Evolutionary conservation across 805 yeast genomes (phyloP).

Genomic region (Myxozyma monticola): DNA sequence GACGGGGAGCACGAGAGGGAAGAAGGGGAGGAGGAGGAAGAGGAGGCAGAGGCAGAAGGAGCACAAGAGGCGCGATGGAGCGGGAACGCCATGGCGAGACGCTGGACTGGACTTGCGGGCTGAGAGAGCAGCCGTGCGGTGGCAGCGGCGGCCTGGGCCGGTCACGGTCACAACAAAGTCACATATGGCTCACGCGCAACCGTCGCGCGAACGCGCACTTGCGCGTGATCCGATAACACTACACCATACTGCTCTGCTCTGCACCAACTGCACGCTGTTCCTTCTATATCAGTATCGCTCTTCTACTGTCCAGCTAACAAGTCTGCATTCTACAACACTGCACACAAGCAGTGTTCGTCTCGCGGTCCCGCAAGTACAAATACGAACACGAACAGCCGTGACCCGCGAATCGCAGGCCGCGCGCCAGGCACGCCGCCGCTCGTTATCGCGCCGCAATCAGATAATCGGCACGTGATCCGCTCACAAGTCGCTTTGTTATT

Average conservation of each 20-base stretch:
- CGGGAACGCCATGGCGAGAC: not conserved
- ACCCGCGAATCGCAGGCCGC: too few relatives aligned
- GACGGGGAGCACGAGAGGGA: not conserved
- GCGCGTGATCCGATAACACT: not conserved
- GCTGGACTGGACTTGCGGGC: not conserved
- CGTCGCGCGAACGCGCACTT: not conserved
- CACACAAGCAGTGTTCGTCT: too few relatives aligned
- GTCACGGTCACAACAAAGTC: not conserved
- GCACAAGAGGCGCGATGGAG: constrained; percentile 5
- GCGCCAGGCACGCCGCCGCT: too few relatives aligned
- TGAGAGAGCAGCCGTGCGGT: not conserved
- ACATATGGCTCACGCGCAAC: not conserved
- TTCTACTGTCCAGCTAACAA: too few relatives aligned
- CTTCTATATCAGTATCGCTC: too few relatives aligned
- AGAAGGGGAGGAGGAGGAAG: not conserved
- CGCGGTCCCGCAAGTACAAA: too few relatives aligned
- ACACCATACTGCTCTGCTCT: not conserved
- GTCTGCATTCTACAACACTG: too few relatives aligned
- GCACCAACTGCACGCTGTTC: not conserved
- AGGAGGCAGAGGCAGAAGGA: too few relatives aligned
- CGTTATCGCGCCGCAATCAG: constrained; percentile 7
- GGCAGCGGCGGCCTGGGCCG: not conserved
- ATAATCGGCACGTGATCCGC: constrained; percentile 4
- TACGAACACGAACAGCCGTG: too few relatives aligned
- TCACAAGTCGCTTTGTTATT: not conserved